Evolutionary conservation across 192 early-diverging fungal genomes (phyloP).

Genomic region (Piromyces sp.): DNA sequence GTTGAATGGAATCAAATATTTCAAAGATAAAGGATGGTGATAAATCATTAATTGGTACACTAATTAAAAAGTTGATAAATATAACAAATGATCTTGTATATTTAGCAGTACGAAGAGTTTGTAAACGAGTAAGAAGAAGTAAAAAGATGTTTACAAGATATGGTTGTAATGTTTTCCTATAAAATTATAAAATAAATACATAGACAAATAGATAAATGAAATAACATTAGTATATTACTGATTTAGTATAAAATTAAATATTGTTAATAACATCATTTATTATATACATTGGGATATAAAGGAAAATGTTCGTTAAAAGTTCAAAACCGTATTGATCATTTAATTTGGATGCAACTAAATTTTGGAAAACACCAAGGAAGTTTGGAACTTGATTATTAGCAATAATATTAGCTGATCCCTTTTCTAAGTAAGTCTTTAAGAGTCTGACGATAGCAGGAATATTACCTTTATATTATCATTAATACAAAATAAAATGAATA

Average conservation of each 20-base stretch:
- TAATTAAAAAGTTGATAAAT: conserved; percentile 44
- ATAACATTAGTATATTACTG: no score
- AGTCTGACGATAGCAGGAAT: conserved; percentile 84
- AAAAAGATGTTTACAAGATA: conserved; percentile 43
- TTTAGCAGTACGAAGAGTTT: conserved; percentile 16
- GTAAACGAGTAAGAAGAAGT: conserved; percentile 32
- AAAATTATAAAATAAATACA: no score
- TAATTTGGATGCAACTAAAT: conserved; percentile 61
- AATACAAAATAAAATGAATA: not conserved
- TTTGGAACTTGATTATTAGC: conserved; percentile 52
- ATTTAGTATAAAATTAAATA: no score
- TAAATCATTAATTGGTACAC: conserved; percentile 38
- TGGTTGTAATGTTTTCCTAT: conserved; percentile 18
- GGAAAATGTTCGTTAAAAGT: conserved; percentile 57
- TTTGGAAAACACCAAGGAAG: conserved; percentile 86
- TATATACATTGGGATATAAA: conserved; percentile 46
- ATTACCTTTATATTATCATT: conserved; percentile 35
- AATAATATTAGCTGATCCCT: conserved; percentile 51
- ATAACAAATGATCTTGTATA: conserved; percentile 49
- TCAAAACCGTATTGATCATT: conserved; percentile 78
- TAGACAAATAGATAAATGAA: no score
- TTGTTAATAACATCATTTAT: not conserved
- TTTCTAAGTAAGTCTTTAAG: conserved; percentile 67
- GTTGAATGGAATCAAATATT: conserved; percentile 37
- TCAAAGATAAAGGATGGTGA: conserved; percentile 37